Percentiles rank a stretch among this genome's conserved stretches.
Conservation (phyloP, 495 filamentous ascomycete species). For the Penicillium subrubescens region DNA sequence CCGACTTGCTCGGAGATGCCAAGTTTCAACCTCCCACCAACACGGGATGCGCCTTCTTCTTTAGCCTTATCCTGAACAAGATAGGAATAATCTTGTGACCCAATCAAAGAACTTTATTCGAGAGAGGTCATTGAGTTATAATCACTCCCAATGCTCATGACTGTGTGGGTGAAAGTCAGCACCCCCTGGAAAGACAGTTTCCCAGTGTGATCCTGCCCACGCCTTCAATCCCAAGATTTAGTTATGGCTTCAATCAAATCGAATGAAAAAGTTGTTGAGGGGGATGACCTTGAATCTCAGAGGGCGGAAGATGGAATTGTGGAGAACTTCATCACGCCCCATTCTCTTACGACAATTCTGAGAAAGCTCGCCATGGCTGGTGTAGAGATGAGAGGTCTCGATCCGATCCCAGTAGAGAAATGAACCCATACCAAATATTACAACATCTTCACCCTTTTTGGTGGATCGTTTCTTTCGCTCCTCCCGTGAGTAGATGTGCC, state of each 20-base stretch:
- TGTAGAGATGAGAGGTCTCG: not conserved
- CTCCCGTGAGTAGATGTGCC: not conserved
- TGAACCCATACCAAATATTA: not conserved
- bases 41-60: not conserved
- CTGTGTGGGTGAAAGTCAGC: not conserved
- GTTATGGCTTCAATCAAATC: not conserved
- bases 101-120: not conserved
- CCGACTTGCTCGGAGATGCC: not conserved
- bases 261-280: not conserved
- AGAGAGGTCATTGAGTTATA: not conserved
- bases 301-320: not conserved
- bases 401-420: not conserved
- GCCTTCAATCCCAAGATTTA: not conserved
- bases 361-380: not conserved
- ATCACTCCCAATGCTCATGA: not conserved
- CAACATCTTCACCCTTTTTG: not conserved
- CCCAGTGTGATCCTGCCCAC: not conserved
- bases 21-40: not conserved
- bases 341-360: not conserved
- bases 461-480: not conserved
- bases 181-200: not conserved
- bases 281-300: not conserved
- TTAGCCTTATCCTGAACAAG: not conserved
- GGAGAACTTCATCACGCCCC: not conserved
- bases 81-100: not conserved